Conservation (phyloP, 345 rosid species). For the Balakata baccata region DNA sequence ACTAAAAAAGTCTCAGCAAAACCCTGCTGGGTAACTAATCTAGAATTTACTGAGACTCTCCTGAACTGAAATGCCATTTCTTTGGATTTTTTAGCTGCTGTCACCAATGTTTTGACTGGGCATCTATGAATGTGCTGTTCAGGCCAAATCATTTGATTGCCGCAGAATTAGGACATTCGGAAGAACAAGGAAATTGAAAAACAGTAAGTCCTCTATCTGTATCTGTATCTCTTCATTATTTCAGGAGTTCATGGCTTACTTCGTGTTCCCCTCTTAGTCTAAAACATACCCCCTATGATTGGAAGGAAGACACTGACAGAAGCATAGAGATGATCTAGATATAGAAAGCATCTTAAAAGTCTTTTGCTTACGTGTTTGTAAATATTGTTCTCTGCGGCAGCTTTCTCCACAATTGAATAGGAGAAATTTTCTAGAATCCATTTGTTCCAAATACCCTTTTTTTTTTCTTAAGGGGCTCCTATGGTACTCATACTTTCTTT, state of each 20-base stretch:
- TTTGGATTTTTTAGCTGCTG: neutral
- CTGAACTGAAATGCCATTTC: neutral
- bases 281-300: neutral
- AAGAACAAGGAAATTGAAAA: neutral
- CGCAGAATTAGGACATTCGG: neutral
- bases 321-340: neutral
- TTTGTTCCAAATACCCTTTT: too few species aligned
- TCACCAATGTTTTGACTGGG: neutral
- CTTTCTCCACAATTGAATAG: too few species aligned
- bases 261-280: neutral
- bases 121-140: neutral
- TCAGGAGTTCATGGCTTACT: neutral
- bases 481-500: neutral
- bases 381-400: too few species aligned
- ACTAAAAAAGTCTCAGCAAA: neutral
- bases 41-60: neutral
- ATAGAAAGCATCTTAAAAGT: neutral
- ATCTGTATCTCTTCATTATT: neutral
- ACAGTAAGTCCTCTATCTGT: neutral
- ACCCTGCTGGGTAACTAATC: neutral
- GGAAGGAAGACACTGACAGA: neutral
- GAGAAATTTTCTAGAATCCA: too few species aligned
- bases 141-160: neutral
- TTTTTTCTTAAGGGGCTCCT: neutral
- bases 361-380: too few species aligned